A percentile compares a stretch with the other conserved stretches of the same genome.
Evolutionary conservation across 495 filamentous ascomycete species (phyloP).

Genomic region (Aspergillus conjunctus): DNA sequence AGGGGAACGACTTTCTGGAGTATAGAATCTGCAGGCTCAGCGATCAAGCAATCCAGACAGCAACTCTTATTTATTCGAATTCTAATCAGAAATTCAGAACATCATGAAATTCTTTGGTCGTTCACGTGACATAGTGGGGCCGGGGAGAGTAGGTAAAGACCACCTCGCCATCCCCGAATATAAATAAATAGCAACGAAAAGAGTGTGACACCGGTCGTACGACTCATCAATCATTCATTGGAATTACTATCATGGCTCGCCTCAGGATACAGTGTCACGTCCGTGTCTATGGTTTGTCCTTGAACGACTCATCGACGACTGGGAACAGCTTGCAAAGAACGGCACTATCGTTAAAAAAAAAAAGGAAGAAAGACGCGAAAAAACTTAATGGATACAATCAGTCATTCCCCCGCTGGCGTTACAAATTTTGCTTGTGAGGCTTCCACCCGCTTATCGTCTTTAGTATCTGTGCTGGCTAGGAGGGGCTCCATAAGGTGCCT

Average conservation of each 20-base stretch:
- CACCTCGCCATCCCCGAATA: too few species aligned
- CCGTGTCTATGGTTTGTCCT: not conserved
- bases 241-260: not conserved
- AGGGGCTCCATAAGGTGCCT: constrained; percentile 8
- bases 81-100: too few species aligned
- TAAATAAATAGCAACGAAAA: too few species aligned
- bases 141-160: too few species aligned
- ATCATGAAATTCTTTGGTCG: too few species aligned
- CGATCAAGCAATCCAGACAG: too few species aligned
- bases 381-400: constrained; percentile 11
- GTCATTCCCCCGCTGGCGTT: not conserved
- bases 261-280: not conserved
- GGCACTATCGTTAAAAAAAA: not conserved
- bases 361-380: constrained; percentile 1
- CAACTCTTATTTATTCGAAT: too few species aligned
- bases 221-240: not conserved
- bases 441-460: not conserved
- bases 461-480: constrained; percentile 12
- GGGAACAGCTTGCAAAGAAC: not conserved
- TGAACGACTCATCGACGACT: not conserved
- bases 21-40: not conserved
- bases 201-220: not conserved
- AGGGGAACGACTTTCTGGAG: not conserved
- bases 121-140: too few species aligned
- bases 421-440: not conserved